Base-by-base conservation (phyloP, 1,284 basidiomycete species). In the Dichomitus squalens region DNA sequence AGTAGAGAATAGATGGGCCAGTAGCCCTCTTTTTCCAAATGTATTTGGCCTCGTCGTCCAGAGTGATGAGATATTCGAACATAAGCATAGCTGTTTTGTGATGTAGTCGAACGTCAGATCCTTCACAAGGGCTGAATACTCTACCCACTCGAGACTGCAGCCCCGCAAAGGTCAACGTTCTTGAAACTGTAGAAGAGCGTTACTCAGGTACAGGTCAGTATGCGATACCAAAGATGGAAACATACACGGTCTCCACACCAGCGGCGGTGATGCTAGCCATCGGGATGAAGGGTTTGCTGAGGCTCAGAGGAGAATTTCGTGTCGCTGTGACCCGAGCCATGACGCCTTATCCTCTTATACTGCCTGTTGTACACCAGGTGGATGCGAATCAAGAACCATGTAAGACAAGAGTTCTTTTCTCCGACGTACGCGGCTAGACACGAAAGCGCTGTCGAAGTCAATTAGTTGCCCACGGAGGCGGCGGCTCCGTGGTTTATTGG, bases 31-130 rank as follows among this genome's bases (percentile, higher is more conserved):
- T 14, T 12, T 25, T 52, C 51, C 51, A 52, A 23, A 52, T 25
- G 23, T 44, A 33, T 21, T 35, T 36, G 40, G 36, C 41, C 11
- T 52, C 51, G 16, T 46, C 21, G 2, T 23, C 51, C 2, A 52
- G 34, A 12, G 51, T 52, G 41, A 52, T 27, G 16, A 46, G 23
- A 44, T 36, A 44, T 3, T 52, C 51, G 34, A 44, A 52, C 21
- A 8, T 29, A 6, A 44, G 31, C 8, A 52, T n/a, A 12, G 33
- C 51, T 52, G 41, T 14, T 12, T n/a, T 18, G 14, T 14, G 14
- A 20, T 20, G 3, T 12, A 7, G 18, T 51, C 27, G 7, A 2
- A 11, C 34, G 18, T 23, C 11, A 43, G 7, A 4, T 1, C 7
- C 47, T 21, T 9, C 20, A 44, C 7, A 4, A 9, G 27, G 25